phyloP scores from a whole-genome alignment of 108 stramenopile genomes.

The Cyclotella kingstonii region DNA sequence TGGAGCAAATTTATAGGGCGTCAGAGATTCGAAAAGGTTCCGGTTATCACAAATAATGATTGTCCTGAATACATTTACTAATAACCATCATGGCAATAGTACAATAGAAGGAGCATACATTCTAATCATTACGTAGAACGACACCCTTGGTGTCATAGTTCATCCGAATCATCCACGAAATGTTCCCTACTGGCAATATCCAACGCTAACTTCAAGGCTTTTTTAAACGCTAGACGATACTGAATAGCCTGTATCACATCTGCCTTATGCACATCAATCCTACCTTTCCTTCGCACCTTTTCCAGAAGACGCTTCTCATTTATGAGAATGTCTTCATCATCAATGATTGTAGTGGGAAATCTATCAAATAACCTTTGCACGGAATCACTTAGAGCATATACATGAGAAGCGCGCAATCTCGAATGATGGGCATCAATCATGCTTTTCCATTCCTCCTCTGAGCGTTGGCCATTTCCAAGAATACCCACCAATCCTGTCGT shows the following conservation, averaged over 20 bases:
- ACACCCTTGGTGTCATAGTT: constrained; percentile 16
- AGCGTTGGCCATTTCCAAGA: constrained; percentile 31
- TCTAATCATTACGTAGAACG: not conserved
- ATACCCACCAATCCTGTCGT: constrained; percentile 20
- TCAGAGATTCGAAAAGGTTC: constrained; percentile 87
- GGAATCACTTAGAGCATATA: constrained; percentile 24
- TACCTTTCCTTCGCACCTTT: constrained; percentile 19
- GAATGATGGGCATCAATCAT: constrained; percentile 26
- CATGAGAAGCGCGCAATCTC: constrained; percentile 18
- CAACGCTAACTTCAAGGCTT: constrained; percentile 29
- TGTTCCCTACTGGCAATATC: constrained; percentile 18
- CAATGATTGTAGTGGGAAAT: constrained; percentile 36
- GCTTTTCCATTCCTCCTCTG: constrained; percentile 29
- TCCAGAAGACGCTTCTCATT: constrained; percentile 19
- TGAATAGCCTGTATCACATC: constrained; percentile 44
- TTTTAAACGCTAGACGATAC: constrained; percentile 45
- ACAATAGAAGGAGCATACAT: not conserved
- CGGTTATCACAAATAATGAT: constrained; percentile 78
- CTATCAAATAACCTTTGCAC: constrained; percentile 9
- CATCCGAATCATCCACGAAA: constrained; percentile 30
- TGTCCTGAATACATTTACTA: not conserved
- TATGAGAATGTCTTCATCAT: constrained; percentile 26
- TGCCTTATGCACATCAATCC: constrained; percentile 26
- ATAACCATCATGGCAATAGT: not conserved
- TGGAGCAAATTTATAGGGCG: constrained; percentile 92